phyloP scores from a whole-genome alignment of 2,329 filamentous ascomycete genomes.

The Alternaria consortialis region DNA sequence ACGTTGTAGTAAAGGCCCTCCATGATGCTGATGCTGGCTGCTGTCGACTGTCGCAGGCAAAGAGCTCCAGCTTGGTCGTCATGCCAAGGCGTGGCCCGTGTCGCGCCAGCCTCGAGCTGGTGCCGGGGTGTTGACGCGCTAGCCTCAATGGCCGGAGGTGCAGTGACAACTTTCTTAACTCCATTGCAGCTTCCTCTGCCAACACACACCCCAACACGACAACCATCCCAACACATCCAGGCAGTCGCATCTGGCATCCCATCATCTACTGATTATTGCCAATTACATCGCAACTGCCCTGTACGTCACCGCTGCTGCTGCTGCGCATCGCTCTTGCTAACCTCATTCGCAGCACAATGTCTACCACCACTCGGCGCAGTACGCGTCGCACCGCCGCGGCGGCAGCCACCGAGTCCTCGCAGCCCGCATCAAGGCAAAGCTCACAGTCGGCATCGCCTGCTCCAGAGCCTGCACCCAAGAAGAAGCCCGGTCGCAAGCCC shows the following conservation, averaged over 20 bases:
- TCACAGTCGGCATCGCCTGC: constrained; percentile 14
- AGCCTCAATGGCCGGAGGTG: constrained; percentile 15
- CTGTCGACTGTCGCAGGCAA: constrained; percentile 21
- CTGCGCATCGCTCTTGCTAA: constrained; percentile 27
- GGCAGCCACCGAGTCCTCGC: constrained; percentile 22
- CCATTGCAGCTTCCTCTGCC: constrained; percentile 23
- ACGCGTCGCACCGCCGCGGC: constrained; percentile 28
- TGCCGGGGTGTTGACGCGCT: constrained; percentile 22
- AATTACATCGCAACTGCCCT: constrained; percentile 15
- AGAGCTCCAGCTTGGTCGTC: constrained; percentile 33
- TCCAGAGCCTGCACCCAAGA: constrained; percentile 15
- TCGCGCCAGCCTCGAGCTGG: constrained; percentile 19
- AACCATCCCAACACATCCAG: constrained; percentile 3
- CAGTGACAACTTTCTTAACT: constrained; percentile 29
- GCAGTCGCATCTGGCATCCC: constrained; percentile 14
- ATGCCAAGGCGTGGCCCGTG: constrained; percentile 30
- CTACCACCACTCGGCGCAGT: constrained; percentile 22
- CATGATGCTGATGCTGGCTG: constrained; percentile 63
- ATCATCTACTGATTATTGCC: constrained; percentile 3
- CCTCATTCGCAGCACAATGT: constrained; percentile 25
- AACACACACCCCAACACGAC: constrained; percentile 4
- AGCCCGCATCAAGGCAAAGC: constrained; percentile 11
- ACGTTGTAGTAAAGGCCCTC: constrained; percentile 95
- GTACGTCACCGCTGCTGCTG: constrained; percentile 20
- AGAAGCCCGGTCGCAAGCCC: constrained; percentile 18